Evolutionary conservation across 805 yeast species (phyloP), one percentile per base, ranked within the genome.

Genomic region (Yamadazyma scolyti): DNA sequence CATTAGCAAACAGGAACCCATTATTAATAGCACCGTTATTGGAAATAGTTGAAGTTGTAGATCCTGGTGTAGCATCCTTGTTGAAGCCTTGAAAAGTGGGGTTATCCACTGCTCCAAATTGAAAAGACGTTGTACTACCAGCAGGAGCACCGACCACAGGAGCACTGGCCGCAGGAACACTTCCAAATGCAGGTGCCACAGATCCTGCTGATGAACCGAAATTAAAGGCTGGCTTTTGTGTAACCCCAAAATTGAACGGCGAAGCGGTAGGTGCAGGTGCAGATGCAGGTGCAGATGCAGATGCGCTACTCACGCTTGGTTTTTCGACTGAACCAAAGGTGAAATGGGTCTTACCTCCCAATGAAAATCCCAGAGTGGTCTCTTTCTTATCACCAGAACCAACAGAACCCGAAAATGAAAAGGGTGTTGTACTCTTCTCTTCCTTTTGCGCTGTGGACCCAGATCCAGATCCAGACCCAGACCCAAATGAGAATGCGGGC

Each of bases 61-160:
- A 8, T 16, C 13, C 20, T 3, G 40, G 40, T 6, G 40, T 30
- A 5, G 27, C 30, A 25, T 31, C 33, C 20, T 31, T 30, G 9
- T 19, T 16, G 25, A 29, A 34, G 1, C 65, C 64, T 31, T 56
- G 61, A 4, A 61, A 61, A 2, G 57, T 45, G 1, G 54, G 43
- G 25, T 54, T 56, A 22, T 44, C 48, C 12, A 37, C 36, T 8
- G 48, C 48, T 8, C 55, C 48, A 31, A 54, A 54, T 25, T 45
- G 51, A 28, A 52, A 52, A 9, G 37, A 10, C 24, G 27, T 16
- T 13, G 26, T 23, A 8, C 25, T n/a, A 5, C 23, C 7, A 9
- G 30, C 12, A 19, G 30, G 17, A 6, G 11, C 26, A 13, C 21
- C 19, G 8, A 12, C 11, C 16, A 15, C 20, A 8, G 22, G 16